These are phyloP conservation scores for Pichia scutulata DNA, from an alignment of 805 yeast genomes.

Conservation along the genomic window DNA sequence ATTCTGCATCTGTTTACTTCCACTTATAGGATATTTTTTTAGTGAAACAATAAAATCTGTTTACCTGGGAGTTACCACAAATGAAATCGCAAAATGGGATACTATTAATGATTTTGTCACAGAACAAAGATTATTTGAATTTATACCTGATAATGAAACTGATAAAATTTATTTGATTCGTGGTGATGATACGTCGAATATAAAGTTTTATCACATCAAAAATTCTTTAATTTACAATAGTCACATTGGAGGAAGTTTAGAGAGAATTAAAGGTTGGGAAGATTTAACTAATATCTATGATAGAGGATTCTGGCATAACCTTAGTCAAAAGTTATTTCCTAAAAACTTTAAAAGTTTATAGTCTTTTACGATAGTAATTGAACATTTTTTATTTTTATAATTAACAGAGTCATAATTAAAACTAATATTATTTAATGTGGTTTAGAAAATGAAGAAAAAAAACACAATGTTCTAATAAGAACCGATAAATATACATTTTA, in stretches of 20 bases:
- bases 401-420: not conserved
- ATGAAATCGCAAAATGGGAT: conserved; percentile 48
- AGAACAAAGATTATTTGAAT: conserved; percentile 24
- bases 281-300: conserved; percentile 41
- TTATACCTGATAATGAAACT: conserved; percentile 4
- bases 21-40: conserved; percentile 33
- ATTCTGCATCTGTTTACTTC: conserved; percentile 31
- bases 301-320: conserved; percentile 37
- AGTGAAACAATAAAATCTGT: conserved; percentile 37
- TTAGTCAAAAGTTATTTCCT: conserved; percentile 29
- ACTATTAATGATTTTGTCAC: conserved; percentile 35
- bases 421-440: not conserved
- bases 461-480: not conserved
- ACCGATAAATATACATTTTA: not conserved
- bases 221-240: conserved; percentile 2
- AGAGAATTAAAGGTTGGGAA: conserved; percentile 19
- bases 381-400: not conserved
- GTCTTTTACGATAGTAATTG: not conserved
- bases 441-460: not conserved
- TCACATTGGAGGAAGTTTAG: conserved; percentile 1
- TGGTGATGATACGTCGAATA: not conserved
- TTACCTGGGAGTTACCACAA: conserved; percentile 51
- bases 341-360: not conserved
- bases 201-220: not conserved
- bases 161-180: not conserved